phyloP scores from a whole-genome alignment of 768 basidiomycete species.

The Trametes cubensis region DNA sequence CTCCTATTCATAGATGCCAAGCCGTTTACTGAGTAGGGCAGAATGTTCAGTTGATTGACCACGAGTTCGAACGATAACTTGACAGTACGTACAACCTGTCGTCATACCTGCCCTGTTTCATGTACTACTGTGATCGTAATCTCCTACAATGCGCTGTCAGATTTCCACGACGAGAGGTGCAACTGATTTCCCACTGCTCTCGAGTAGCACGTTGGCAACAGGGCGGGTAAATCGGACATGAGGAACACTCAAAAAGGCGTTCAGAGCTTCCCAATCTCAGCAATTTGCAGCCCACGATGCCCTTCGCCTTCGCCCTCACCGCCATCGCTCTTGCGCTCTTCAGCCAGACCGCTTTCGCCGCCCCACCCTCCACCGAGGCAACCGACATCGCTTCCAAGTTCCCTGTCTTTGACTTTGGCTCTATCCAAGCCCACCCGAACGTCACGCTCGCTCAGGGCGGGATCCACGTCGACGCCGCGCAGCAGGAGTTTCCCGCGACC shows the following conservation, averaged over 20 bases:
- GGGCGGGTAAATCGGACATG: background rate
- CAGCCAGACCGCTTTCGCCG: background rate
- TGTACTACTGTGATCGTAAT: no score
- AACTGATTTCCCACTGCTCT: no score
- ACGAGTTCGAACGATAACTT: no score
- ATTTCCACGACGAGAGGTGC: no score
- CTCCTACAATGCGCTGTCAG: background rate
- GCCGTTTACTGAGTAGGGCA: no score
- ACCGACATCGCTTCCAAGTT: slow-evolving; percentile 1
- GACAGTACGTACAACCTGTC: no score
- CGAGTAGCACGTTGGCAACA: no score
- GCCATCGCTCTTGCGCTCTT: background rate
- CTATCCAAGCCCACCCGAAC: slow-evolving; percentile 3
- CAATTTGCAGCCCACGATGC: background rate
- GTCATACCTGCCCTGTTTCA: slow-evolving; percentile 4
- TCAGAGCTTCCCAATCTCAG: background rate
- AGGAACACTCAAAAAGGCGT: background rate
- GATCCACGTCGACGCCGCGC: background rate
- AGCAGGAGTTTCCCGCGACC: slow-evolving; percentile 1
- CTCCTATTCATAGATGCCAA: no score
- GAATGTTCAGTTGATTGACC: no score
- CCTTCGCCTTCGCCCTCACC: background rate
- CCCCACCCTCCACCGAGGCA: background rate
- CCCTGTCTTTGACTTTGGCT: slow-evolving; percentile 7
- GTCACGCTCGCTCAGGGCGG: slow-evolving; percentile 5